Evolutionary conservation across 2,329 filamentous ascomycete species (phyloP).

Genomic region (Orbilia blumenaviensis): DNA sequence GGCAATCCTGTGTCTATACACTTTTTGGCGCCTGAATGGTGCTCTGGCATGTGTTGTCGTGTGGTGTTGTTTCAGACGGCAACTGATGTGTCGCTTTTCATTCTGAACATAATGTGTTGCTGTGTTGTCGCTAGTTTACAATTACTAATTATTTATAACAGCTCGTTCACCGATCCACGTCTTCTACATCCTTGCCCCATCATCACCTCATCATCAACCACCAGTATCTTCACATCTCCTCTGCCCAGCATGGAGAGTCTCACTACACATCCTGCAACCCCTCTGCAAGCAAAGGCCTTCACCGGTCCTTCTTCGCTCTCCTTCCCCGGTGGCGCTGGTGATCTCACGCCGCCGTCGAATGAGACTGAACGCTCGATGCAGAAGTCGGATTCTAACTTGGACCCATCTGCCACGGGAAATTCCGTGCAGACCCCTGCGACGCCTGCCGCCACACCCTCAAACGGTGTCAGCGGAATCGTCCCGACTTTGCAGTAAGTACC

Average conservation of each 20-base stretch:
- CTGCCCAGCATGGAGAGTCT: slow-evolving; percentile 78
- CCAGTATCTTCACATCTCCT: not conserved
- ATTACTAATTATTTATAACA: slow-evolving; percentile 6
- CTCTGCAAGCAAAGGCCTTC: slow-evolving; percentile 93
- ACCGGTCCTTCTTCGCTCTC: slow-evolving; percentile 91
- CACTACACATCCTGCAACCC: slow-evolving; percentile 89
- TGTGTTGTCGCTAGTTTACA: not conserved
- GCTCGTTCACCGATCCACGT: slow-evolving; percentile 26
- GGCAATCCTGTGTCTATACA: not conserved
- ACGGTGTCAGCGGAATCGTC: slow-evolving; percentile 86
- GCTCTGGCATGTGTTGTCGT: not conserved
- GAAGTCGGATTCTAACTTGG: slow-evolving; percentile 65
- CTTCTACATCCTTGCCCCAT: not conserved
- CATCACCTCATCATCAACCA: slow-evolving; percentile 2
- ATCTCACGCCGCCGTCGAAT: slow-evolving; percentile 80
- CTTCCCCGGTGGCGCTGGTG: slow-evolving; percentile 83
- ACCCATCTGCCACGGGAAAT: slow-evolving; percentile 63
- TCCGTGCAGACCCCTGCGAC: slow-evolving; percentile 71
- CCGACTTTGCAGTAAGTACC: slow-evolving; percentile 92
- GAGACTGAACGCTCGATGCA: slow-evolving; percentile 71
- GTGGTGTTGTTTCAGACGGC: too few species aligned
- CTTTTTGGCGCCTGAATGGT: not conserved
- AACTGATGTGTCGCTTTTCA: too few species aligned
- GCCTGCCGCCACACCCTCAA: slow-evolving; percentile 86
- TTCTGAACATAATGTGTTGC: too few species aligned